Conservation (phyloP, 2,329 filamentous ascomycete species). For the Nemania sp. region DNA sequence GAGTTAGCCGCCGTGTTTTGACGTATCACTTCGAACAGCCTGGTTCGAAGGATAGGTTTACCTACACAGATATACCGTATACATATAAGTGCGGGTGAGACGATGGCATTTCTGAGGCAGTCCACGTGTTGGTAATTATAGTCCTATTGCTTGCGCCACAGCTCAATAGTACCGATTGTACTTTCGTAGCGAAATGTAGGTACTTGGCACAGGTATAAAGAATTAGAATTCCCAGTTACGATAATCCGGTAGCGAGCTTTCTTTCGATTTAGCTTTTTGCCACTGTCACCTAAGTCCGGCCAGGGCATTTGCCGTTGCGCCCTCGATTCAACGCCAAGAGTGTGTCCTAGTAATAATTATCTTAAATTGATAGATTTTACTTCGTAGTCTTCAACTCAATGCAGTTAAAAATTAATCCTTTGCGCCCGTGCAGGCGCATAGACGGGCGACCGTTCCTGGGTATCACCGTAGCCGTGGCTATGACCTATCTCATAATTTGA, state of each 20-base stretch:
- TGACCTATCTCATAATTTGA: no score
- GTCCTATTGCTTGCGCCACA: neutral
- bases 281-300: conserved; percentile 27
- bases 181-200: neutral
- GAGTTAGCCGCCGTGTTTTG: neutral
- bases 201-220: no score
- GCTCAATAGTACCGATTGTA: neutral
- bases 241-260: conserved; percentile 21
- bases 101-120: conserved; percentile 28
- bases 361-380: no score
- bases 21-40: no score
- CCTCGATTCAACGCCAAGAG: conserved; percentile 16
- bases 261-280: conserved; percentile 13
- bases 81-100: neutral
- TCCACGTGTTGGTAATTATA: conserved; percentile 33
- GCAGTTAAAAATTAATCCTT: no score
- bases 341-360: no score
- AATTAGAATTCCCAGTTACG: no score
- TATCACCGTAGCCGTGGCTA: no score
- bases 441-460: no score
- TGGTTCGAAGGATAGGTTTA: no score
- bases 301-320: conserved; percentile 22
- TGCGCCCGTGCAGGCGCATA: no score
- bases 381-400: no score
- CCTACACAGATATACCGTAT: neutral